Evolutionary conservation across 2,329 filamentous ascomycete species (phyloP), one percentile per base, ranked within the genome.

Genomic region (Xylariaceae sp.): DNA sequence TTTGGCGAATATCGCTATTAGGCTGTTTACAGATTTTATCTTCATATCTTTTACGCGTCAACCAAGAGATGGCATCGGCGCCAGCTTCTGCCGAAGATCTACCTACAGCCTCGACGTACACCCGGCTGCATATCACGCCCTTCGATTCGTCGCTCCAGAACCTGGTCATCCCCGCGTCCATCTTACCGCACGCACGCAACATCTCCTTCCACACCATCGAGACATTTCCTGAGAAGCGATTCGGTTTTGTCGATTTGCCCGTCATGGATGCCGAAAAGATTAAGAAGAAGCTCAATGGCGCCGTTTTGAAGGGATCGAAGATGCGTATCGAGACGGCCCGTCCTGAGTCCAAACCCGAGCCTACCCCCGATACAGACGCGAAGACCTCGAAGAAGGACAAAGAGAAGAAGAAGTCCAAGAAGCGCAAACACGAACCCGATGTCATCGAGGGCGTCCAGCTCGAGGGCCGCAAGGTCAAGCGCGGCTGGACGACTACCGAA

Each of bases 211-310:
- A 97, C 74, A 79, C 80, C 4, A 77, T 97, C 65, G 84, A 91
- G 70, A 92, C 92, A 0, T 96, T 96, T 64, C 93, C 93, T 11
- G 94, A 99, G 65, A 88, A 85, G 71, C 87, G 84, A 56, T 99
- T 91, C 84, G 94, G 93, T 58, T 99, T 89, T 76, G 80, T 97
- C 61, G 92, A 95, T 51, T 76, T 99, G 44, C 92, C 92, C 0
- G 76, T 73, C 2, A 83, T 85, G 74, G 92, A 96, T 65, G 94
- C 93, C 8, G 88, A 93, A n/a, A 96, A 92, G 74, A 76, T 97
- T 56, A 91, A 87, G 77, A 93, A 88, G 76, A 97, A 94, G 77
- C 81, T 97, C 53, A 89, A 96, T 78, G 93, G 93, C 37, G 84
- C 88, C 1, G 88, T 90, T 23, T 76, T 99, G 58, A 94, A 88